These are phyloP conservation scores for Trichophyton benhamiae DNA, from an alignment of 2,329 filamentous ascomycete species.

Conservation along the genomic window DNA sequence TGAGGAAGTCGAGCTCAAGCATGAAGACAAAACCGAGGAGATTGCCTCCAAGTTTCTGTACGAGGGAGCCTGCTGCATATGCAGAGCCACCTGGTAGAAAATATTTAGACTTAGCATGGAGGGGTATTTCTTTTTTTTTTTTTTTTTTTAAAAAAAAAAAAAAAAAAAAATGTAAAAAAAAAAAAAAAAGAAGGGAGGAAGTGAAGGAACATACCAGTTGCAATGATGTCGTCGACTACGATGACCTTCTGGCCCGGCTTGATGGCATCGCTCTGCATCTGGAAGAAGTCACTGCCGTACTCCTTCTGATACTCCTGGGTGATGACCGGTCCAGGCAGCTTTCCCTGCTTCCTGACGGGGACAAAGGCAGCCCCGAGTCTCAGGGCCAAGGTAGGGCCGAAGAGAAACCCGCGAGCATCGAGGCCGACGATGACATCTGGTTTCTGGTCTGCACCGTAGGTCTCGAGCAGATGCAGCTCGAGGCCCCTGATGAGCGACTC, in stretches of 20 bases:
- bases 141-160: not conserved
- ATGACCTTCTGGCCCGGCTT: constrained; percentile 78
- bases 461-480: constrained; percentile 63
- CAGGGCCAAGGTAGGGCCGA: constrained; percentile 79
- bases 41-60: constrained; percentile 73
- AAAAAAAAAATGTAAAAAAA: too few relatives aligned
- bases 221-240: constrained; percentile 95
- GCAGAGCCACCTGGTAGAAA: constrained; percentile 66
- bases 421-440: constrained; percentile 88
- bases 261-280: constrained; percentile 83
- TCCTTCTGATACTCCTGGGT: constrained; percentile 88
- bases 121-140: not conserved
- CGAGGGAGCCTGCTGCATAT: constrained; percentile 71
- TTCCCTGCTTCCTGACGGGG: constrained; percentile 87
- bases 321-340: constrained; percentile 79
- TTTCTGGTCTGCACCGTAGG: constrained; percentile 45
- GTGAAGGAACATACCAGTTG: constrained; percentile 58
- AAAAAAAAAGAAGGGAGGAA: too few relatives aligned
- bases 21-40: constrained; percentile 88
- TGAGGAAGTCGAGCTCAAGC: constrained; percentile 85
- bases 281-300: constrained; percentile 88
- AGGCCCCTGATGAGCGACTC: constrained; percentile 68
- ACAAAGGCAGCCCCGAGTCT: constrained; percentile 75
- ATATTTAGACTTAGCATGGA: constrained; percentile 2
- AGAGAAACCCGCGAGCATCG: constrained; percentile 89